Evolutionary conservation across 495 filamentous ascomycete genomes (phyloP), one percentile per base, ranked within the genome.

Genomic region (Tuber umbilicatum): DNA sequence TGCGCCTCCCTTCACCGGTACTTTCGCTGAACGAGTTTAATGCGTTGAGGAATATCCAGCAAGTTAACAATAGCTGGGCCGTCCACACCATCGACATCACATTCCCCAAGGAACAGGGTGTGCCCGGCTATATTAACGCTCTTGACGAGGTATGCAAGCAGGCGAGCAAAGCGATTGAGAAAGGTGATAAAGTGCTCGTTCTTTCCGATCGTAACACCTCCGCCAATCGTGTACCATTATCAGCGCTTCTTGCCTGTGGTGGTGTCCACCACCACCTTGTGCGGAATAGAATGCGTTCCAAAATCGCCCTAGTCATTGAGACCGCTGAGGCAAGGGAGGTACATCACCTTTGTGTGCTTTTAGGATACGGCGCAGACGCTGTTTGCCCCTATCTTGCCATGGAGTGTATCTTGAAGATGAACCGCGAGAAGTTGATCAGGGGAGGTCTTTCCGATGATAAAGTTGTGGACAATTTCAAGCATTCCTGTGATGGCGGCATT

Each of bases 331-430:
- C 95, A 80, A 92, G 95, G 83, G 95, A 99, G 84, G 96, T 99
- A 23, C 95, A 99, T 83, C 95, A 99, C 85, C 94, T 98, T 92
- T 97, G 94, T 85, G 95, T 99, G 35, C 87, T 98, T 71, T 87
- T 99, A 71, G 95, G 95, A 73, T 99, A 99, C 80, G 95, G 95
- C 84, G 93, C 91, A 35, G 95, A 99, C 84, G 95, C 91, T 67
- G 91, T 99, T 83, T 97, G 95, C 87, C 95, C 95, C 27, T 99
- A 99, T 83, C 90, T 98, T 74, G 92, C 95, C 5, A 90, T 99
- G 86, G 95, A 99, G 85, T 97, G 95, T 84, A 97, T 99, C 80
- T 85, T 98, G 79, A 99, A 97, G 90, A 93, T 99, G 86, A 94
- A 97, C 87, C 91, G 93, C 42, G 95, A 99, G 85, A 92, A 91